These are phyloP conservation scores for Pouteria glomerata DNA, from an alignment of 148 eudicot genomes.

Conservation along the genomic window DNA sequence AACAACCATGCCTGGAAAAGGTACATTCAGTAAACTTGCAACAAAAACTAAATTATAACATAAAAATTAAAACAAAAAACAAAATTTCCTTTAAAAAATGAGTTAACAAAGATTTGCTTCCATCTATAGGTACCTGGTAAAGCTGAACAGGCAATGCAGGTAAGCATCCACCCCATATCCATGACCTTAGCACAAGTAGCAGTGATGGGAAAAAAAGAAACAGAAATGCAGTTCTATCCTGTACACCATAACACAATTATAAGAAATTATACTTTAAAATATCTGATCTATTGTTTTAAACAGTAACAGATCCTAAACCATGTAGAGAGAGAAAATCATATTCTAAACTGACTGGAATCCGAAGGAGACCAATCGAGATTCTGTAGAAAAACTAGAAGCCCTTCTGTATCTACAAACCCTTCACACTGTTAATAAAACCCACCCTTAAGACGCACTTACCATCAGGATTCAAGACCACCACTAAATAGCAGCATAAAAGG, in stretches of 20 bases:
- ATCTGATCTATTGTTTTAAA: background rate
- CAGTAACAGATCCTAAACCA: background rate
- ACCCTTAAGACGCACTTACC: background rate
- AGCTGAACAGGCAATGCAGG: slow-evolving; percentile 96
- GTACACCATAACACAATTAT: slow-evolving; percentile 25
- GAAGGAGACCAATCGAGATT: background rate
- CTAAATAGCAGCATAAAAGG: background rate
- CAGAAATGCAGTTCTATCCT: slow-evolving; percentile 84
- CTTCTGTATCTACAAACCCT: background rate
- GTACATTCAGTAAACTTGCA: slow-evolving; percentile 5
- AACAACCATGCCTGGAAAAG: slow-evolving; percentile 88
- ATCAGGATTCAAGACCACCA: background rate
- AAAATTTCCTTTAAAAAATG: background rate
- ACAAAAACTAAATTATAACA: slow-evolving; percentile 10
- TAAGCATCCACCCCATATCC: slow-evolving; percentile 82
- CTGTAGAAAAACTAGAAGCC: background rate
- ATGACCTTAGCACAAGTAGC: slow-evolving; percentile 57
- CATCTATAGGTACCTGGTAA: slow-evolving; percentile 57
- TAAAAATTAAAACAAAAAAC: background rate
- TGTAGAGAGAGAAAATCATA: background rate
- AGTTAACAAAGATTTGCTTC: background rate
- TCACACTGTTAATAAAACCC: background rate
- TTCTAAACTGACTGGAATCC: background rate
- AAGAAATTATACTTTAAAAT: background rate
- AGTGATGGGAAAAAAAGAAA: slow-evolving; percentile 80